Evolutionary conservation across 1,284 basidiomycete genomes (phyloP), one percentile per base, ranked within the genome.

Genomic region (Phylloporus sp.): DNA sequence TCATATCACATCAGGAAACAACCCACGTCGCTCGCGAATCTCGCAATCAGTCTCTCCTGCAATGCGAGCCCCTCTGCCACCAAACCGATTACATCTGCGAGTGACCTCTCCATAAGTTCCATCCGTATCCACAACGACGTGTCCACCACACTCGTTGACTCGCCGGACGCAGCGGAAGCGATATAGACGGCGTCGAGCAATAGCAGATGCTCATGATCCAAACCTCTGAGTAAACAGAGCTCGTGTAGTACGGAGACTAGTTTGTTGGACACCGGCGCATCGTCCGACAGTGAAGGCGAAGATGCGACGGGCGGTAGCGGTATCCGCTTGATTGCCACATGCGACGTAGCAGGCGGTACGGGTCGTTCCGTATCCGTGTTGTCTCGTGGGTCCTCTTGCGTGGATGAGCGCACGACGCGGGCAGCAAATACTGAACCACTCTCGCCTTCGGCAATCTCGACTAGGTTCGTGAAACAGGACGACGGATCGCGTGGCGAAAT

Each of bases 91-190:
- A 93, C 82, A 74, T 94, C 92, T 67, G 92, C 91, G 65, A 94
- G 77, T 71, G 91, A 93, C 64, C 91, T 81, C 71, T 93, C 91
- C 92, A 93, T 93, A 32, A 93, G 82, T 72, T 93, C 91, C 92
- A 94, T 94, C 64, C 88, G 80, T 57, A 94, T 87, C 92, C 92
- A 94, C 50, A 94, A 76, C 63, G 86, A 83, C 11, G 73, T 74
- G 56, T 76, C 74, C 42, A 69, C 49, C 7, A 24, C 29, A 7
- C 37, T 42, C 10, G 64, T 57, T 32, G 53, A 56, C 22, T 58
- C 55, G 4, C 15, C 58, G 68, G 40, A 44, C 8, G 58, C 40
- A 20, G 54, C 54, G 15, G 87, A 72, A 69, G 89, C 86, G 28
- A 91, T 86, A 74, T 91, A 92, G 31, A 91, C 73, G 46, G 81